Evolutionary conservation across 768 basidiomycete species (phyloP).

Genomic region (Tulasnella sp.): DNA sequence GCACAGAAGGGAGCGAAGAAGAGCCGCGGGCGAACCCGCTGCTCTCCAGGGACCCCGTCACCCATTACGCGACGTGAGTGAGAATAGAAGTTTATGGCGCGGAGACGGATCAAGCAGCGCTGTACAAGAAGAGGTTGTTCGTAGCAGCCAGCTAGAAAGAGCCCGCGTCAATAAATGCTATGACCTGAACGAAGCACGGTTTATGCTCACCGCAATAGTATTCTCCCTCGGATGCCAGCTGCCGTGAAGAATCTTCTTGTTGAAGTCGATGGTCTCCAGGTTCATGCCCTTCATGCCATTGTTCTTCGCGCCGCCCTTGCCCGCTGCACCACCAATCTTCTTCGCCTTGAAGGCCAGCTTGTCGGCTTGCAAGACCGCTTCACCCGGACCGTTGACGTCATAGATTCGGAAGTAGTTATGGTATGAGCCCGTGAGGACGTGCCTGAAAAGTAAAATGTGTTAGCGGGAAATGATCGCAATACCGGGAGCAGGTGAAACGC

Average conservation of each 20-base stretch:
- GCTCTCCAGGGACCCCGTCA: slow-evolving; percentile 6
- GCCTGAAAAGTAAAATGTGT: slow-evolving; percentile 52
- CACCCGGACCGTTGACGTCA: slow-evolving; percentile 83
- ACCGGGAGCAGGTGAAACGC: slow-evolving; percentile 39
- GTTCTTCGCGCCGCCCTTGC: slow-evolving; percentile 64
- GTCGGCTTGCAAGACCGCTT: slow-evolving; percentile 95
- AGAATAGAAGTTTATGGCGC: neutral
- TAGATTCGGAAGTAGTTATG: slow-evolving; percentile 99
- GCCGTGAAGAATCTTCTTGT: slow-evolving; percentile 95
- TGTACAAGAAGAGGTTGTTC: slow-evolving; percentile 82
- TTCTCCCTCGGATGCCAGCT: slow-evolving; percentile 99
- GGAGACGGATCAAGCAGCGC: slow-evolving; percentile 30
- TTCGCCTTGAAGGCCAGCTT: slow-evolving; percentile 99
- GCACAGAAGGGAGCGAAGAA: slow-evolving; percentile 2
- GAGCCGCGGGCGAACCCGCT: neutral
- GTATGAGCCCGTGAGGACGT: slow-evolving; percentile 98
- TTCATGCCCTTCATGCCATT: slow-evolving; percentile 86
- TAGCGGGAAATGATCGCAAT: slow-evolving; percentile 30
- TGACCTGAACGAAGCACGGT: neutral
- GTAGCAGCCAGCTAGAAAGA: slow-evolving; percentile 84
- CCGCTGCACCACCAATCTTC: slow-evolving; percentile 92
- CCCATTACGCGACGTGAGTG: neutral
- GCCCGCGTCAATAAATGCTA: slow-evolving; percentile 23
- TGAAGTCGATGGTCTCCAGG: slow-evolving; percentile 83
- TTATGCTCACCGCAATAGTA: slow-evolving; percentile 84